A percentile compares a stretch with the other conserved stretches of the same genome.
phyloP scores from a whole-genome alignment of 441 rosid species.

The Melastoma candidum region DNA sequence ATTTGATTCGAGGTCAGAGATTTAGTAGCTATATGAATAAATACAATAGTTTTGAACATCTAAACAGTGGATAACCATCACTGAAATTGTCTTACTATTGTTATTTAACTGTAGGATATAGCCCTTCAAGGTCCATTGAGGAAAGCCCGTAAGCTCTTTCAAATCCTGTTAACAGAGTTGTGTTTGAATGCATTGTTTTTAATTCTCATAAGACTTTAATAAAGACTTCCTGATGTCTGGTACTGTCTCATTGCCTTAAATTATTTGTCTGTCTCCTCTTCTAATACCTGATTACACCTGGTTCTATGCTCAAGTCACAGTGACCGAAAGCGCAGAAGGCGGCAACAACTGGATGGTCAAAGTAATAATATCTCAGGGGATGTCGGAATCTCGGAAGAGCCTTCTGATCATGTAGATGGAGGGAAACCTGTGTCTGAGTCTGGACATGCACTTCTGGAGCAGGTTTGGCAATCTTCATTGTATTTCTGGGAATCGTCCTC shows the following conservation, averaged over 20 bases:
- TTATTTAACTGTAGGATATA: constrained; percentile 46
- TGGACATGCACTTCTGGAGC: constrained; percentile 37
- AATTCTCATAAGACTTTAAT: too few relatives aligned
- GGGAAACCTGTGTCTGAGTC: constrained; percentile 35
- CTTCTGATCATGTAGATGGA: constrained; percentile 37
- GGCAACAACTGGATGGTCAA: constrained; percentile 36
- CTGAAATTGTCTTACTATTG: background rate
- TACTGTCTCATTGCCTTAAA: too few relatives aligned
- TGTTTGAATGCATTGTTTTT: too few relatives aligned
- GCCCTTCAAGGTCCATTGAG: constrained; percentile 47
- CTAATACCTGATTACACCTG: background rate
- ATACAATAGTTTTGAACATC: background rate
- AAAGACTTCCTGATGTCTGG: too few relatives aligned
- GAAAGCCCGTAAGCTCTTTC: constrained; percentile 36
- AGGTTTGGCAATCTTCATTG: constrained; percentile 38
- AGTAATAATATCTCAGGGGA: constrained; percentile 44
- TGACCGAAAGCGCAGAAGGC: constrained; percentile 47
- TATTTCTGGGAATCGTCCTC: background rate
- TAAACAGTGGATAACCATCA: background rate
- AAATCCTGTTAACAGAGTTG: background rate
- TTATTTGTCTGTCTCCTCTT: background rate
- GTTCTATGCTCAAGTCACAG: constrained; percentile 21
- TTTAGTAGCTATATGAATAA: background rate
- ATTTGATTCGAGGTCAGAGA: constrained; percentile 39
- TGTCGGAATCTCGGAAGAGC: constrained; percentile 36